Evolutionary conservation across 495 filamentous ascomycete genomes (phyloP).

Genomic region (Aspergillus affinis): DNA sequence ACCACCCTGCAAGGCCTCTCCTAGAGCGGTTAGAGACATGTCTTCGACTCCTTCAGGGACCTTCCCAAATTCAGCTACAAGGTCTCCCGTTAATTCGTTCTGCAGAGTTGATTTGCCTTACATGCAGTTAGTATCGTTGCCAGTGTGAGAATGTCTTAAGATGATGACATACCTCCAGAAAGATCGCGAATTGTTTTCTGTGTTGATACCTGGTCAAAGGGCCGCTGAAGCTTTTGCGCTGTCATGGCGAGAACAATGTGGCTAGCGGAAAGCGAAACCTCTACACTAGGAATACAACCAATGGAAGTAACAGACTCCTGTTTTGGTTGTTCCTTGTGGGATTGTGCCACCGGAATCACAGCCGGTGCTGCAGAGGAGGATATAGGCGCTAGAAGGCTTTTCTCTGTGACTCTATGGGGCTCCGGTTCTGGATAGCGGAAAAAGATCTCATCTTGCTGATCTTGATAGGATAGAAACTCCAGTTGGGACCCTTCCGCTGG

Average conservation of each 20-base stretch:
- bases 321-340: background rate
- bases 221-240: conserved; percentile 25
- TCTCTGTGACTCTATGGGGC: background rate
- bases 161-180: conserved; percentile 18
- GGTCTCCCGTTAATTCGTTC: conserved; percentile 89
- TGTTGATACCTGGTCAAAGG: conserved; percentile 22
- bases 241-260: conserved; percentile 23
- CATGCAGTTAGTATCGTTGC: conserved; percentile 5
- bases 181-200: conserved; percentile 25
- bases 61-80: conserved; percentile 96
- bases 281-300: conserved; percentile 6
- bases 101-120: conserved; percentile 93
- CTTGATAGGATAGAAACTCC: conserved; percentile 20
- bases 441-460: conserved; percentile 14
- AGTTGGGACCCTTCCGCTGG: conserved; percentile 26
- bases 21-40: conserved; percentile 86
- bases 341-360: background rate
- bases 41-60: conserved; percentile 99
- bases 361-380: background rate
- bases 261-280: conserved; percentile 14
- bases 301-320: background rate
- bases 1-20: conserved; percentile 87
- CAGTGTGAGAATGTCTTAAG: background rate
- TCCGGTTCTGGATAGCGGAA: conserved; percentile 10
- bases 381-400: background rate